Base-by-base conservation (phyloP, 805 yeast species). In the Candida fluviatilis region DNA sequence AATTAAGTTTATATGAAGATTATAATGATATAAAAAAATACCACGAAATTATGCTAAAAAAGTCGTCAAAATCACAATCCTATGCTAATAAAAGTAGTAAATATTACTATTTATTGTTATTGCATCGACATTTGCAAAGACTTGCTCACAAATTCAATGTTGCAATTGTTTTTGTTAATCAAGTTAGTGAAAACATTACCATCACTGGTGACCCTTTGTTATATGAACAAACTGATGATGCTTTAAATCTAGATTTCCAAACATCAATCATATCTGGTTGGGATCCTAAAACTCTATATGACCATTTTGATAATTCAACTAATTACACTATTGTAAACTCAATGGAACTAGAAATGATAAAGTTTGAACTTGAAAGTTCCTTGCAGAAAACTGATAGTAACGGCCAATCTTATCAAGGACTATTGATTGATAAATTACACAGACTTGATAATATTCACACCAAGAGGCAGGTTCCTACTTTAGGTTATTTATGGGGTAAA, bases 181-280 rank as follows among this genome's bases (percentile, higher is more conserved):
- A 90, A 57, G 87, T 89, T 1, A 75, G 89, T 29, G 91, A 84
- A 50, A 72, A 73, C 40, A 72, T 77, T 1, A 58, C 53, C 18
- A 19, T 13, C 5, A 4, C 35, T 18, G 26, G 35, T 6, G 35
- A 31, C 7, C 25, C 36, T 13, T 33, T 31, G 13, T 43, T 25
- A 21, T 49, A 49, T 18, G 43, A 37, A 18, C 60, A 49, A 11
- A 51, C 56, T 5, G 48, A 55, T 31, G 38, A 35, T 12, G 49
- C 69, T 3, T 55, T 75, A 39, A 64, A 63, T 28, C 60, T 73
- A 35, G 84, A 82, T 39, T 76, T 79, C 51, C 95, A 88, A 52
- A 50, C 80, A 14, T 85, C 90, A 5, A 78, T 83, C 74, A 62
- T 78, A 32, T 71, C 78, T 15, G 96, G 95, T 1, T 88, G 95